These are phyloP conservation scores for Lolium perenne DNA, from an alignment of 176 grass and related monocot species.

Conservation along the genomic window DNA sequence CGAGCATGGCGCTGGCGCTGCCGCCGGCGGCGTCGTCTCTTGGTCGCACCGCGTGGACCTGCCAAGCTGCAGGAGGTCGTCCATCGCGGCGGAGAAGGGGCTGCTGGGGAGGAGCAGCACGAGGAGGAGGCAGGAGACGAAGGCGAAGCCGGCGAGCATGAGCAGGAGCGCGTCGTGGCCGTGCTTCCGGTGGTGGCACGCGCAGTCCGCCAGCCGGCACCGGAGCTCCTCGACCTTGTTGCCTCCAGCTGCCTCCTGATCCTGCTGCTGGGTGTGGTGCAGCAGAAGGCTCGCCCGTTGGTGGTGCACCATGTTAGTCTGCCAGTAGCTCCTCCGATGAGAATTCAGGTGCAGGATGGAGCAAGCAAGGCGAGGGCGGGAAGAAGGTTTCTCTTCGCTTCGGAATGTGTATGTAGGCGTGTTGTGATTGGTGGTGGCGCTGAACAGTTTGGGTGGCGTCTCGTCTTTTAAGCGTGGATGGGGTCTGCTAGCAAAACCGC, in stretches of 20 bases:
- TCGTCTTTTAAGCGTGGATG: slow-evolving; percentile 38
- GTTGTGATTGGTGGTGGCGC: background rate
- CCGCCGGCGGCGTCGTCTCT: background rate
- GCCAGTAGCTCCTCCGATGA: background rate
- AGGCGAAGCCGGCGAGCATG: slow-evolving; percentile 19
- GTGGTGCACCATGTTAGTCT: slow-evolving; percentile 58
- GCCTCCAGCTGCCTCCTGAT: background rate
- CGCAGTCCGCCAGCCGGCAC: slow-evolving; percentile 29
- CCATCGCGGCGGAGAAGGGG: slow-evolving; percentile 48
- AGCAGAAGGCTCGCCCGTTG: slow-evolving; percentile 42
- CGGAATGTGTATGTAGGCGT: background rate
- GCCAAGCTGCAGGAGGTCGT: slow-evolving; percentile 49
- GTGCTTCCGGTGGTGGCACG: slow-evolving; percentile 48
- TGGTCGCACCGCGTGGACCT: background rate
- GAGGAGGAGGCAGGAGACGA: background rate
- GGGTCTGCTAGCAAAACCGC: slow-evolving; percentile 1
- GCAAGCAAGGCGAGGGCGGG: background rate
- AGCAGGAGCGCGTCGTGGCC: slow-evolving; percentile 42
- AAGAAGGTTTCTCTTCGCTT: slow-evolving; percentile 5
- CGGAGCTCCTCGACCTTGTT: slow-evolving; percentile 44
- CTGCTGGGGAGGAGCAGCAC: slow-evolving; percentile 27
- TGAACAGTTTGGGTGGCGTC: background rate
- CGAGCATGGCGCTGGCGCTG: background rate
- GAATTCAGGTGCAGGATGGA: background rate
- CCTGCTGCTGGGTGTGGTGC: slow-evolving; percentile 25